These are phyloP conservation scores for Suillus sp. DNA, from an alignment of 768 basidiomycete genomes.

Conservation along the genomic window DNA sequence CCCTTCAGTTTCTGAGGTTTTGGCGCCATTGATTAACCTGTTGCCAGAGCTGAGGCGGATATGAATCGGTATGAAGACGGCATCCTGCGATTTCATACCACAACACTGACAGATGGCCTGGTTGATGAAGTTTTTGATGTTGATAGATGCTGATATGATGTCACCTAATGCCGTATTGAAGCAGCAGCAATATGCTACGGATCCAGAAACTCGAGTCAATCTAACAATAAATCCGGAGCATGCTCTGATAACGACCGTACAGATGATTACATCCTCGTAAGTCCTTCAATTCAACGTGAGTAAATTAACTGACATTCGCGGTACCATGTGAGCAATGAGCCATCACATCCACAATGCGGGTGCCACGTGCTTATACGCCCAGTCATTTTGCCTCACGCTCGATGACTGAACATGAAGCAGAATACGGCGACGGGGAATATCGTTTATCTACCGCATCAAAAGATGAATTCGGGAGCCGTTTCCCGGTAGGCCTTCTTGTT, in stretches of 20 bases:
- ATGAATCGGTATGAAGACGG: not conserved
- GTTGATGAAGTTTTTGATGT: not conserved
- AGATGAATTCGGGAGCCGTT: not conserved
- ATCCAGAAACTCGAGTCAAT: not conserved
- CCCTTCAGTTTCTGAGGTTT: not conserved
- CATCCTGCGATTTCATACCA: not conserved
- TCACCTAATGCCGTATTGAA: not conserved
- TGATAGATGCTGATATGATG: not conserved
- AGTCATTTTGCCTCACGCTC: not conserved
- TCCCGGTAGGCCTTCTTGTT: not conserved
- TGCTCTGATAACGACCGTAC: not conserved
- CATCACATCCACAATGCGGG: not conserved
- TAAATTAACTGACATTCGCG: slow-evolving; percentile 1
- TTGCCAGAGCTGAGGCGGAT: not conserved
- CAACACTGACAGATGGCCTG: not conserved
- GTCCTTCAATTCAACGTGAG: slow-evolving; percentile 3
- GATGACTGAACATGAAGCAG: not conserved
- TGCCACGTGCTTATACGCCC: not conserved
- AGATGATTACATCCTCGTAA: not conserved
- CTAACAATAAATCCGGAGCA: slow-evolving; percentile 6
- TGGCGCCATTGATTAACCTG: slow-evolving; percentile 1
- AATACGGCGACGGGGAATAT: not conserved
- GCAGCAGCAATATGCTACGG: not conserved
- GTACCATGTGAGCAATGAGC: slow-evolving; percentile 1
- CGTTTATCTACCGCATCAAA: not conserved